Evolutionary conservation across 1,284 basidiomycete species (phyloP).

Genomic region (Pholiota adiposa): DNA sequence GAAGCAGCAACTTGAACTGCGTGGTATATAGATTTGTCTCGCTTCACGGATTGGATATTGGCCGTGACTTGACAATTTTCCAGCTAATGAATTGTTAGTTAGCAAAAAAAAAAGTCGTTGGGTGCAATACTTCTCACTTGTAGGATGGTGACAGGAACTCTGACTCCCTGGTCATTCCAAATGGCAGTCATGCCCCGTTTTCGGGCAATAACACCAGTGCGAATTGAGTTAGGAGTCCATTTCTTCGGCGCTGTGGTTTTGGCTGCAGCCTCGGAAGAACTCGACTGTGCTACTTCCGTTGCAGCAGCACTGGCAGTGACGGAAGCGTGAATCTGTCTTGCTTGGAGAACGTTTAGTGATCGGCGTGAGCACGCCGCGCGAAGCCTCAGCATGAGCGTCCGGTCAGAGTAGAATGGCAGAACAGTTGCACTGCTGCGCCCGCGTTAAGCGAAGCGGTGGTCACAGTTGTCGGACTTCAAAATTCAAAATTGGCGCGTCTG

Average conservation of each 20-base stretch:
- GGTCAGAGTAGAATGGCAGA: conserved; percentile 7
- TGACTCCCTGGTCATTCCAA: conserved; percentile 89
- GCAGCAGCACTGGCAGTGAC: conserved; percentile 32
- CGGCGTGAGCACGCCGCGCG: conserved; percentile 47
- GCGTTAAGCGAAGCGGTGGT: conserved; percentile 6
- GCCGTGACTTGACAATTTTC: conserved; percentile 87
- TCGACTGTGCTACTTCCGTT: conserved; percentile 29
- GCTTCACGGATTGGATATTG: conserved; percentile 67
- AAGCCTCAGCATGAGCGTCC: conserved; percentile 52
- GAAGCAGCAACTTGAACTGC: conserved; percentile 87
- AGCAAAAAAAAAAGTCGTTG: conserved; percentile 4
- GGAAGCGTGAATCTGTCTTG: conserved; percentile 40
- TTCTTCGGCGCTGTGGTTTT: conserved; percentile 34
- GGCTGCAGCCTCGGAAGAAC: conserved; percentile 20
- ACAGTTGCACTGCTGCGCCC: too few species aligned
- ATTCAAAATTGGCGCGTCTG: conserved; percentile 10
- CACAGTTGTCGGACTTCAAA: conserved; percentile 32
- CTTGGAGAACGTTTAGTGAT: conserved; percentile 31
- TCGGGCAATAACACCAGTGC: conserved; percentile 93
- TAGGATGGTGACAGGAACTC: conserved; percentile 92
- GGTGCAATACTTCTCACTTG: conserved; percentile 63
- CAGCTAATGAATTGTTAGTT: conserved; percentile 46
- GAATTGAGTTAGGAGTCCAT: conserved; percentile 88
- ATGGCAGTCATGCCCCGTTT: conserved; percentile 97
- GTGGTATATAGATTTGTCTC: conserved; percentile 76